Base-by-base conservation (phyloP, 345 rosid species). In the Citrus sp. region DNA sequence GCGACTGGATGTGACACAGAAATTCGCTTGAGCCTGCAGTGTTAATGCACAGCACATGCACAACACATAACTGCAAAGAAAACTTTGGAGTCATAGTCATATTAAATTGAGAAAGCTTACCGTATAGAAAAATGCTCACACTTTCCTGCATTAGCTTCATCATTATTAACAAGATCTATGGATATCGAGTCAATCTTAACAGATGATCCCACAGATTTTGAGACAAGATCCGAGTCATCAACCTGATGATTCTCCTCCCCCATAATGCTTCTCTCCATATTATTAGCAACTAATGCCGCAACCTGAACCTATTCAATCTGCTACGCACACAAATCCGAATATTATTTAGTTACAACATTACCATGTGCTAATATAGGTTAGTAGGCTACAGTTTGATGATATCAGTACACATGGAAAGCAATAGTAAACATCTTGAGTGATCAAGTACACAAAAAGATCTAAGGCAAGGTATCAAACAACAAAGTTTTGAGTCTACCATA, bases 81-180 rank as follows among this genome's bases (percentile, higher is more conserved):
- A 76, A 49, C 35, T 37, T n/a, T 49, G 62, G 58, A 25, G 37
- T 58, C 35, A 37, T 7, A 32, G 22, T 32, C 54, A 70, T 51
- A 51, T 8, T 59, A 49, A 49, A 9, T 30, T 42, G 54, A 32
- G 37, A 72, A 70, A 30, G 77, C 90, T 86, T 84, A 93, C 97
- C 95, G 89, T 79, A 92, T 81, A n/a, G 97, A 88, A 82, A 93
- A 93, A 74, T 88, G 91, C 63, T 88, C 82, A 78, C 95, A 93
- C 51, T 80, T 88, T 59, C 64, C 84, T 61, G 42, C 78, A 74
- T 78, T 79, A 78, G 21, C 79, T 81, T 83, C 85, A 34, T 82
- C 79, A 59, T 83, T 84, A 62, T 56, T 79, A 59, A 68, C 82
- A 69, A 90, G 91, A 85, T 91, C 89, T 34, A 90, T 85, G 55